Evolutionary conservation across 2,329 filamentous ascomycete genomes (phyloP), one percentile per base, ranked within the genome.

Genomic region (Fusarium liriodendri): DNA sequence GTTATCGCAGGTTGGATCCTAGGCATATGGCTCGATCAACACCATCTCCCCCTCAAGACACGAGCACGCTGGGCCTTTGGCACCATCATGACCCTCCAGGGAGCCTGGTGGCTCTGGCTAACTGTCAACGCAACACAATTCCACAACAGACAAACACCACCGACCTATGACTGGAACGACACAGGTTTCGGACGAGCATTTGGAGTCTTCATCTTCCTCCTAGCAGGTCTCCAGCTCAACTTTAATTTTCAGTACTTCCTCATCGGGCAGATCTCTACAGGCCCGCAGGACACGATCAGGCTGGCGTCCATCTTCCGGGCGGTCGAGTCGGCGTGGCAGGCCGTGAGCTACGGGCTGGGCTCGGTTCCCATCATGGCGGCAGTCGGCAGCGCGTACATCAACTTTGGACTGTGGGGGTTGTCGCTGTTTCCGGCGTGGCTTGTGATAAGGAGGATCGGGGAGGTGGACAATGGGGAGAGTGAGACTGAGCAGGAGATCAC

Each of bases 11-110:
- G 52, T 16, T 57, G 52, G 52, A 32, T 57, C 20, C 13, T 35
- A 9, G 52, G 52, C 27, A 52, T 57, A 14, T 57, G 52, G 52
- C 52, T 57, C 6, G 52, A 82, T 0, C 81, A 83, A 0, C 85
- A 85, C 72, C 29, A 57, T 11, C 7, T 57, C 6, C 13, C 52
- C 29, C 32, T 57, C 29, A 57, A 57, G 52, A 16, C 52, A 25
- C n/a, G 52, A 57, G 29, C 52, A 35, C 47, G 52, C n/a, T 57
- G 32, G 29, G 52, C 52, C 3, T 57, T 57, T 25, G 5, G 32
- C n/a, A 57, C 52, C 29, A 37, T 60, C 57, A 38, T 60, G 32
- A 29, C 32, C 32, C 52, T 57, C 32, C 52, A 57, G 32, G 52
- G 52, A 20, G 32, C 52, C 32, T 57, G 52, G 52, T 57, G 52